phyloP scores from a whole-genome alignment of 2,329 filamentous ascomycete species.

The Paracoccidioides lutzii region DNA sequence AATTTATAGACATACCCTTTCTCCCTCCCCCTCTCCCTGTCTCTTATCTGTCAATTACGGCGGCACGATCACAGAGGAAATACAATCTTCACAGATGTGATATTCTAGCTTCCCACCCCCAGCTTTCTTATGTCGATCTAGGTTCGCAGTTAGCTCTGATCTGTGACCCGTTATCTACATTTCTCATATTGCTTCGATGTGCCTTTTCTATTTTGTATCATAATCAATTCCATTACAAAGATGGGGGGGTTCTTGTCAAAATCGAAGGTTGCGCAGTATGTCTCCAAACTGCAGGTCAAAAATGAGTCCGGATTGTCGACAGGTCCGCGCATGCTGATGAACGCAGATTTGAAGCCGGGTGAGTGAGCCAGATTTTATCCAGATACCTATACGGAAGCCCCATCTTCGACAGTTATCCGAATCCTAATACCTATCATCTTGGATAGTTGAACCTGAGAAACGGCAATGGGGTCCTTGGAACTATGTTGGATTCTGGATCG shows the following conservation, averaged over 20 bases:
- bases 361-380: constrained; percentile 26
- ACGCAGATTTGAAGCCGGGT: constrained; percentile 62
- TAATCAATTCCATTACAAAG: neutral
- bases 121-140: neutral
- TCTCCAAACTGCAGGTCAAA: constrained; percentile 53
- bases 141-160: neutral
- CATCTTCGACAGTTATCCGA: neutral
- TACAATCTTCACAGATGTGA: neutral
- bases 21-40: neutral
- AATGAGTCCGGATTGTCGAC: constrained; percentile 63
- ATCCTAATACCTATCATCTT: constrained; percentile 5
- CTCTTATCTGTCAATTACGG: too few relatives aligned
- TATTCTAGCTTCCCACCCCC: neutral
- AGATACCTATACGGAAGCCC: constrained; percentile 40
- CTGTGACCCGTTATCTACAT: neutral
- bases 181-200: neutral
- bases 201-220: neutral
- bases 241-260: constrained; percentile 35
- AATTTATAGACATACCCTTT: neutral
- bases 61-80: neutral
- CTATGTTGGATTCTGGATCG: constrained; percentile 79
- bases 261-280: constrained; percentile 26
- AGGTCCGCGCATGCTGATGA: constrained; percentile 75
- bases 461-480: constrained; percentile 80
- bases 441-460: constrained; percentile 60